Evolutionary conservation across 2,329 filamentous ascomycete genomes (phyloP).

Genomic region (Stemphylium lycopersici): DNA sequence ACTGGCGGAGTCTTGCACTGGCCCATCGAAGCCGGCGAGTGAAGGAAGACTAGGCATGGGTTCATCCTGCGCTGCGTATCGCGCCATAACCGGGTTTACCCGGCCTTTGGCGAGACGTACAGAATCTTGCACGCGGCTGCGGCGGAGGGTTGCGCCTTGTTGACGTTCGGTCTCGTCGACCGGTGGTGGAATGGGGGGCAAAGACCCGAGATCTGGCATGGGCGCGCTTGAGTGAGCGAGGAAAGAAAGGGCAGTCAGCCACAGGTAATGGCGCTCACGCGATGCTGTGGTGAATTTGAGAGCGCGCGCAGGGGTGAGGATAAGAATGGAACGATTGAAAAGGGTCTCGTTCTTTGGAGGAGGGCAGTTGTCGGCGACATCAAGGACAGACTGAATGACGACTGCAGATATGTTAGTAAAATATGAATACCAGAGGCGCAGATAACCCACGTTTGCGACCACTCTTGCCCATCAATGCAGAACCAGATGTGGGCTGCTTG

Average conservation of each 20-base stretch:
- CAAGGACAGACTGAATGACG: slow-evolving; percentile 91
- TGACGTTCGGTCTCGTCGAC: slow-evolving; percentile 45
- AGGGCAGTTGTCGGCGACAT: slow-evolving; percentile 93
- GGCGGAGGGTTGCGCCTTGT: slow-evolving; percentile 51
- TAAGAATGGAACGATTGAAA: slow-evolving; percentile 93
- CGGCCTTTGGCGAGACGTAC: slow-evolving; percentile 86
- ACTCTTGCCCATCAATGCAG: slow-evolving; percentile 88
- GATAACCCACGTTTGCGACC: slow-evolving; percentile 84
- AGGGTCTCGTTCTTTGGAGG: slow-evolving; percentile 73
- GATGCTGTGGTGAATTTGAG: slow-evolving; percentile 90
- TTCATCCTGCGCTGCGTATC: slow-evolving; percentile 39
- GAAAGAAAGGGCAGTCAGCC: slow-evolving; percentile 94
- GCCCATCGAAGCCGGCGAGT: slow-evolving; percentile 46
- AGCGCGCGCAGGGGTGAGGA: slow-evolving; percentile 89
- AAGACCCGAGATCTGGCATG: slow-evolving; percentile 70
- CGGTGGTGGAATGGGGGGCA: slow-evolving; percentile 51
- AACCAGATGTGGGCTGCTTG: slow-evolving; percentile 90
- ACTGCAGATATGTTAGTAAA: slow-evolving; percentile 60
- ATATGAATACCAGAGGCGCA: background rate
- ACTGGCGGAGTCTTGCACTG: slow-evolving; percentile 67
- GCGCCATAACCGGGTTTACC: slow-evolving; percentile 43
- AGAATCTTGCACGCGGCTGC: slow-evolving; percentile 78
- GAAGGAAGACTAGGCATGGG: slow-evolving; percentile 41
- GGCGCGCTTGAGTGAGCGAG: slow-evolving; percentile 86
- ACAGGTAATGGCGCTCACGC: slow-evolving; percentile 87